Base-by-base conservation (phyloP, 148 eudicot genomes). In the Hydrangea macrophylla region DNA sequence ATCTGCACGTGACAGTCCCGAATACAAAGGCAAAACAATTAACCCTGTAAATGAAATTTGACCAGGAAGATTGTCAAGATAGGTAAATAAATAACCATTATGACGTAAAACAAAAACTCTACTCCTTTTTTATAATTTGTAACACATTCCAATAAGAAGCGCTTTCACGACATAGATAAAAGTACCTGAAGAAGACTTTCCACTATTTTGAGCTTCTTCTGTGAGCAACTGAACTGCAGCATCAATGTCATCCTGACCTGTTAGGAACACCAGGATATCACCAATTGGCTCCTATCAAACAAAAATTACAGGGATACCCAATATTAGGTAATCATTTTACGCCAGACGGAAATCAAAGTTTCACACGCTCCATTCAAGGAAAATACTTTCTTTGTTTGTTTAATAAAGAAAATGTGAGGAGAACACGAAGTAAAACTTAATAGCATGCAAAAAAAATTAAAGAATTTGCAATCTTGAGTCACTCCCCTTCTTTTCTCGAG, bases 191-290 rank as follows among this genome's bases (percentile, higher is more conserved):
- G 78, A 70, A 60, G 67, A 56, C 74, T 84, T 87, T 45, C 73
- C 73, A 63, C 56, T 68, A 62, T 48, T 77, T 68, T 81, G 91
- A 62, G 90, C 74, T 82, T 95, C 88, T 83, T 95, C 99, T 56
- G 79, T 81, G 65, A 95, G 86, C 84, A 95, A 77, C 73, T 79
- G 93, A 32, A 89, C 82, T 59, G 99, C 93, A 72, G 90, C 82
- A 65, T 91, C 97, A 55, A 95, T 91, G 79, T 95, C 99, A 87
- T 95, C 99, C 89, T 95, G 93, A 67, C 99, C 99, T 20, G 93
- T 95, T 35, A 91, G 90, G 70, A 95, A 91, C 55, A 94, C 96
- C 65, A 95, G 83, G 67, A 95, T 84, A 82, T 91, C 97, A 45
- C 99, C 99, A 70, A 69, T 70, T 70, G 93, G 82, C 72, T 89